phyloP scores from a whole-genome alignment of 139 green algal species.

The Tetradesmus lagerheimii region DNA sequence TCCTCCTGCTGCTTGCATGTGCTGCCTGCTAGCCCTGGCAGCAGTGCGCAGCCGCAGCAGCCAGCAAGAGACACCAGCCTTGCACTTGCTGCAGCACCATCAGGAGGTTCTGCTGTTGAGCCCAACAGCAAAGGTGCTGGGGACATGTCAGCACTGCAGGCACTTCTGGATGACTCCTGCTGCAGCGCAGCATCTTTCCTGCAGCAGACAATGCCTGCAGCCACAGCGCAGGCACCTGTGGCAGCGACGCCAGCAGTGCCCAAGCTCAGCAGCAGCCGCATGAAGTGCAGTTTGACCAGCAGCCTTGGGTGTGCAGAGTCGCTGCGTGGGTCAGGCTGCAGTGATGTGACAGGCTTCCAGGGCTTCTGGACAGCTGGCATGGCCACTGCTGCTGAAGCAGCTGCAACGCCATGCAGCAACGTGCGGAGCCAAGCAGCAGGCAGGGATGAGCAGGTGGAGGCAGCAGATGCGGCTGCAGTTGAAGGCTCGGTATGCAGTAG shows the following conservation, averaged over 20 bases:
- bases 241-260: neutral
- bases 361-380: slow-evolving; percentile 17
- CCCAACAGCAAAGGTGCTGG: neutral
- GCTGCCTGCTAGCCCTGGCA: neutral
- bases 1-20: slow-evolving; percentile 3
- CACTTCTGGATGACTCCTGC: slow-evolving; percentile 32
- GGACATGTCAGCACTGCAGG: neutral
- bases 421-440: too few relatives aligned
- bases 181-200: slow-evolving; percentile 31
- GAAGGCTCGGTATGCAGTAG: neutral
- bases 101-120: neutral
- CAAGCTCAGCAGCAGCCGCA: neutral
- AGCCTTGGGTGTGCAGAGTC: neutral
- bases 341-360: slow-evolving; percentile 24
- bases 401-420: neutral
- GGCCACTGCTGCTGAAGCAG: neutral
- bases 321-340: neutral
- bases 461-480: neutral
- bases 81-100: neutral
- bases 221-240: neutral
- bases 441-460: neutral
- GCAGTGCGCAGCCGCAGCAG: neutral
- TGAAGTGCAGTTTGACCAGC: neutral
- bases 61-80: neutral
- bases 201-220: neutral